Conservation (phyloP, 2,329 filamentous ascomycete species). For the Cercospora nicotianae region DNA sequence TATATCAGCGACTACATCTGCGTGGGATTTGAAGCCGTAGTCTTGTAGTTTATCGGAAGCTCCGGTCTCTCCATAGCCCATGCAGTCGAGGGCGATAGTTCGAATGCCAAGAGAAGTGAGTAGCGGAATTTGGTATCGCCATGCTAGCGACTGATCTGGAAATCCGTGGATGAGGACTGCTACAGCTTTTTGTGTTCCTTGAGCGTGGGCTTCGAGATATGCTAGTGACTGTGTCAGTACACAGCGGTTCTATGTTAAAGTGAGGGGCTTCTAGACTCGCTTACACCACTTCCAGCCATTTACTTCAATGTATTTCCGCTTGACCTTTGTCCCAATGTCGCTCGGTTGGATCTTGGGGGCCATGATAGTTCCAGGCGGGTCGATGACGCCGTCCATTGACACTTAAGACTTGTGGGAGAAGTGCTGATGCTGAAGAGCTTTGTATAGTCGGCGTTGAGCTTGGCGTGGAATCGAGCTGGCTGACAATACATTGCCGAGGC, state of each 20-base stretch:
- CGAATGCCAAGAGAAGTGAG: constrained; percentile 70
- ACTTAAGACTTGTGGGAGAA: not conserved
- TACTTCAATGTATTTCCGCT: constrained; percentile 53
- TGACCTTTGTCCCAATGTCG: constrained; percentile 14
- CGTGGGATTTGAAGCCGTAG: constrained; percentile 71
- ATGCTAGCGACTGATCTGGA: constrained; percentile 79
- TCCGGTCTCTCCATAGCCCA: constrained; percentile 76
- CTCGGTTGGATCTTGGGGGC: constrained; percentile 13
- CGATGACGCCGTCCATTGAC: constrained; percentile 9
- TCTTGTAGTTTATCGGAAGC: constrained; percentile 45
- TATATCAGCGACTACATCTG: constrained; percentile 73
- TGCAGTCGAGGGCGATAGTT: constrained; percentile 80
- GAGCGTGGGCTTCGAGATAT: constrained; percentile 17
- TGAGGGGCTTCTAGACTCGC: constrained; percentile 19
- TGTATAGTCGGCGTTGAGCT: not conserved
- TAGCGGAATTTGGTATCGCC: constrained; percentile 84
- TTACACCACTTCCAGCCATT: constrained; percentile 69
- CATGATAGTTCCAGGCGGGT: constrained; percentile 1
- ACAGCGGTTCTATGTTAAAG: not conserved
- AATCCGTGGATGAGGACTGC: constrained; percentile 71
- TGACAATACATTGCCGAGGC: not conserved
- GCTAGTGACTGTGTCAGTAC: constrained; percentile 7
- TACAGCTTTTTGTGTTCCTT: constrained; percentile 48
- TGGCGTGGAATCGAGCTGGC: not conserved
- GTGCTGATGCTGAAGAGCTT: not conserved